phyloP scores from a whole-genome alignment of 192 early-diverging fungal species.

The Backusella parvicylindrica region DNA sequence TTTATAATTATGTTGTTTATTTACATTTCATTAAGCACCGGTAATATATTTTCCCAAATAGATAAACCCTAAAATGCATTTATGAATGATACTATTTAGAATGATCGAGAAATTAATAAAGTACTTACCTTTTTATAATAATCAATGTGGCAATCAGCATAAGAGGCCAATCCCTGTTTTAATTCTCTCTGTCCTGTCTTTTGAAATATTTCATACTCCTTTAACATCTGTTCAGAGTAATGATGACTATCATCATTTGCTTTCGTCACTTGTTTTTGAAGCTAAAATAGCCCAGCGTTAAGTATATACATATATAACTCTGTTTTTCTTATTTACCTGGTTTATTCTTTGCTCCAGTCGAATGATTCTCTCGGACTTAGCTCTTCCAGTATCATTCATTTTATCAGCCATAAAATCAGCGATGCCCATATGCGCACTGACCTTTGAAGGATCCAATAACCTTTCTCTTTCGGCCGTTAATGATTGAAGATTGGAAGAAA shows the following conservation, averaged over 20 bases:
- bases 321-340: constrained; percentile 64
- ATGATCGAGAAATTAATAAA: no score
- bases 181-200: constrained; percentile 74
- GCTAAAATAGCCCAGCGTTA: no score
- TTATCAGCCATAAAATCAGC: constrained; percentile 82
- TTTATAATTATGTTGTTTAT: background rate
- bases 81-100: no score
- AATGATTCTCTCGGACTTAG: constrained; percentile 73
- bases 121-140: constrained; percentile 71
- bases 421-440: constrained; percentile 37
- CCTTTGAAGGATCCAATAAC: constrained; percentile 35
- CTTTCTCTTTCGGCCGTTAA: constrained; percentile 68
- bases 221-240: constrained; percentile 71
- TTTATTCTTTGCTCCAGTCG: constrained; percentile 72
- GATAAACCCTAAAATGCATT: constrained; percentile 44
- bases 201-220: constrained; percentile 83
- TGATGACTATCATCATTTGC: constrained; percentile 61
- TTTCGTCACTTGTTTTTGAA: constrained; percentile 71
- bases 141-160: constrained; percentile 73
- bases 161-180: constrained; percentile 69
- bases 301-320: background rate
- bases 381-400: constrained; percentile 80
- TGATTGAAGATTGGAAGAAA: constrained; percentile 70
- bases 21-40: constrained; percentile 1
- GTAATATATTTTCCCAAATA: constrained; percentile 9